A percentile compares a stretch with the other conserved stretches of the same genome.
Evolutionary conservation across 1,284 basidiomycete species (phyloP).

Genomic region (Phellopilus nigrolimitatus): DNA sequence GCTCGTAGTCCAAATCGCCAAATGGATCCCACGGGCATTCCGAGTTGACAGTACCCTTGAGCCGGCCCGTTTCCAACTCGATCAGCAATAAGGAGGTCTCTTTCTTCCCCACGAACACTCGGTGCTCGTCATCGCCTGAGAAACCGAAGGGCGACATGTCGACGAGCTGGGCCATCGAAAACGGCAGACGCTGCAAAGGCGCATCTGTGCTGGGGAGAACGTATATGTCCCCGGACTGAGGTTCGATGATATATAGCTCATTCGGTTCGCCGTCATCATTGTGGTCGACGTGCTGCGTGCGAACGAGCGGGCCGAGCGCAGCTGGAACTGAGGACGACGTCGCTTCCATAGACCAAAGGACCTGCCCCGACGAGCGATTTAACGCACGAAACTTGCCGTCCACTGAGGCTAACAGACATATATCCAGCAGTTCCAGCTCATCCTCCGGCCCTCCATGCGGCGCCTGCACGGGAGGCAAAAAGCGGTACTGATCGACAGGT

Average conservation of each 20-base stretch:
- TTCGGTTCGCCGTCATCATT: conserved; percentile 50
- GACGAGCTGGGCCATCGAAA: conserved; percentile 83
- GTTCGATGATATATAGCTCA: conserved; percentile 88
- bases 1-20: conserved; percentile 44
- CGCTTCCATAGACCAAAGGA: conserved; percentile 78
- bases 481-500: conserved; percentile 16
- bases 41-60: conserved; percentile 73
- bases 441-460: conserved; percentile 24
- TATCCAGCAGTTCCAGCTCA: conserved; percentile 63
- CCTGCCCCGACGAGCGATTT: conserved; percentile 71
- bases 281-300: conserved; percentile 57
- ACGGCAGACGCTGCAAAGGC: conserved; percentile 75
- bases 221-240: conserved; percentile 86
- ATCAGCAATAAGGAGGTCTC: conserved; percentile 77
- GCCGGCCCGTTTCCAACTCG: conserved; percentile 76
- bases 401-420: conserved; percentile 82
- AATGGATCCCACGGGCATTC: conserved; percentile 74
- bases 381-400: conserved; percentile 88
- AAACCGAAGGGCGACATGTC: conserved; percentile 84
- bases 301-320: conserved; percentile 63
- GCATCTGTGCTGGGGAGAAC: conserved; percentile 62
- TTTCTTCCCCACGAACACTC: conserved; percentile 82
- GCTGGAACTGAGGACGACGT: conserved; percentile 43
- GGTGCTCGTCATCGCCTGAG: conserved; percentile 55
- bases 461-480: conserved; percentile 22